Evolutionary conservation across 306 rosid species (phyloP).

Genomic region (Bauhinia variegata): DNA sequence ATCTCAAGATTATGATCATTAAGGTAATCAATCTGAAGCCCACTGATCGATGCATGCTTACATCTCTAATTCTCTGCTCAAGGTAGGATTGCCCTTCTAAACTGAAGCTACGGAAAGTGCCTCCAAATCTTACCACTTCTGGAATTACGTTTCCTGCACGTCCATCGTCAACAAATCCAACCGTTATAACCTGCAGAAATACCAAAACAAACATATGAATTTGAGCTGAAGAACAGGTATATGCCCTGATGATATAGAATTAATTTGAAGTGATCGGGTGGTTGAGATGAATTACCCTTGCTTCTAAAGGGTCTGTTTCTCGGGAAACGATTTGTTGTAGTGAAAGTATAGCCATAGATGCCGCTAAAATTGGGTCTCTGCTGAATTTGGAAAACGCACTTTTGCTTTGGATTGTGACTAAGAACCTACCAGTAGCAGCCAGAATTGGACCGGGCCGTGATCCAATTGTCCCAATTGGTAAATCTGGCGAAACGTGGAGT

Average conservation of each 20-base stretch:
- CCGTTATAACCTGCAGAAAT: slow-evolving; percentile 51
- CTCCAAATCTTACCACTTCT: slow-evolving; percentile 49
- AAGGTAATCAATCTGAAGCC: no score
- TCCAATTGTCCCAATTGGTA: slow-evolving; percentile 44
- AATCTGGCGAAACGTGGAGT: slow-evolving; percentile 46
- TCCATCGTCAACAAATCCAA: slow-evolving; percentile 52
- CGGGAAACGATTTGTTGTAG: slow-evolving; percentile 61
- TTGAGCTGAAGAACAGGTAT: not conserved
- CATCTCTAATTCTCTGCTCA: slow-evolving; percentile 58
- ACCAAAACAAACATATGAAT: not conserved
- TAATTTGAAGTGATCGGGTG: not conserved
- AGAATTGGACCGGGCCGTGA: slow-evolving; percentile 59
- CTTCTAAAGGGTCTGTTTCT: slow-evolving; percentile 59
- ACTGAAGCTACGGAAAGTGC: slow-evolving; percentile 55
- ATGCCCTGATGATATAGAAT: no score
- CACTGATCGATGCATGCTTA: slow-evolving; percentile 12
- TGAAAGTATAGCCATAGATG: slow-evolving; percentile 45
- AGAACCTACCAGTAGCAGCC: slow-evolving; percentile 51
- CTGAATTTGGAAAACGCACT: slow-evolving; percentile 47
- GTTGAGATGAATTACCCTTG: slow-evolving; percentile 12
- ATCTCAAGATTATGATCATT: no score
- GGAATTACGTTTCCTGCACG: slow-evolving; percentile 45
- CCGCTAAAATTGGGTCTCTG: slow-evolving; percentile 54
- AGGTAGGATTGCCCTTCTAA: slow-evolving; percentile 50
- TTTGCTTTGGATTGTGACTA: slow-evolving; percentile 42